Conservation (phyloP, 208 protist genomes). For the Trypanosoma mega region DNA sequence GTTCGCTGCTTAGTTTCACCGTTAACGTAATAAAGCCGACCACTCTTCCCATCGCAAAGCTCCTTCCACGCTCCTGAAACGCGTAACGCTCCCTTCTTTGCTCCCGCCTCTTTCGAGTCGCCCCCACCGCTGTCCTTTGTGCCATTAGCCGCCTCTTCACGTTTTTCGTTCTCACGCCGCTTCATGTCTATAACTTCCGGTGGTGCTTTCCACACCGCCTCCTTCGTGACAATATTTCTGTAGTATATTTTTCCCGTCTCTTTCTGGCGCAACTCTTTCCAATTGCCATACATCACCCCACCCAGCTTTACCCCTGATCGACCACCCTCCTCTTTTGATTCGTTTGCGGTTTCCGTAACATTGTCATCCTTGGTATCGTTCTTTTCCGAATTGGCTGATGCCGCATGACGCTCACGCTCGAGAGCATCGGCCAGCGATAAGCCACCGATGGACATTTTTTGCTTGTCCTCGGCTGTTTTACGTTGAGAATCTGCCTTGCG, state of each 20-base stretch:
- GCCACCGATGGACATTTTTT: not conserved
- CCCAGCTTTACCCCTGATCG: not conserved
- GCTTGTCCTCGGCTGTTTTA: not conserved
- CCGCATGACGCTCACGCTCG: not conserved
- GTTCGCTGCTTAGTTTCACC: constrained; percentile 20
- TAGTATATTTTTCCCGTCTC: constrained; percentile 22
- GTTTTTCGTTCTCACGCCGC: not conserved
- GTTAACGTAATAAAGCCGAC: constrained; percentile 22
- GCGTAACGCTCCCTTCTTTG: constrained; percentile 12
- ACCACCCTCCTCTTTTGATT: not conserved
- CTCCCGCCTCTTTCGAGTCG: not conserved
- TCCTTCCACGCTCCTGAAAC: constrained; percentile 19
- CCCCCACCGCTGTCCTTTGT: not conserved
- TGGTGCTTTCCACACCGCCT: constrained; percentile 16
- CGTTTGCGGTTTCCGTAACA: not conserved
- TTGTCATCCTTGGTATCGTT: not conserved
- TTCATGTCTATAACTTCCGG: constrained; percentile 19
- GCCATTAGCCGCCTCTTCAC: not conserved
- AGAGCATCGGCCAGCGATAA: not conserved
- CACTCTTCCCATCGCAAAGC: constrained; percentile 14
- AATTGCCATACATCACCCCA: constrained; percentile 18
- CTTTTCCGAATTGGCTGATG: not conserved
- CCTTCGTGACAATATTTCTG: constrained; percentile 17
- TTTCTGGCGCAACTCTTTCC: constrained; percentile 19
- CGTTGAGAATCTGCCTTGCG: not conserved